Percentiles rank a stretch among this genome's conserved stretches.
phyloP scores from a whole-genome alignment of 768 basidiomycete species.

The Crepidotus variabilis region DNA sequence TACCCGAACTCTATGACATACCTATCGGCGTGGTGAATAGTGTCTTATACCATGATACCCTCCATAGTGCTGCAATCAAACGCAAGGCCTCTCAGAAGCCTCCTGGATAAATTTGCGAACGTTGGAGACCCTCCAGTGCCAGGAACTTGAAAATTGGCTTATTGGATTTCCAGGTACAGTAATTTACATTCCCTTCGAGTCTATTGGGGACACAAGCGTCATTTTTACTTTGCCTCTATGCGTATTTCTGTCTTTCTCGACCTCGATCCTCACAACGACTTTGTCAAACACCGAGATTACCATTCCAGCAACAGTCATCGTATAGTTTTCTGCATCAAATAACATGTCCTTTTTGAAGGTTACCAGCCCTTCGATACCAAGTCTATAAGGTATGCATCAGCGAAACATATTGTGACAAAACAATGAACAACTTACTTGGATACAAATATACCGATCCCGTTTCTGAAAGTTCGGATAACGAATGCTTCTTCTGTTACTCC shows the following conservation, averaged over 20 bases:
- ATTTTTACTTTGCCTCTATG: slow-evolving; percentile 88
- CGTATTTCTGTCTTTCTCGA: slow-evolving; percentile 94
- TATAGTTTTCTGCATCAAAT: slow-evolving; percentile 91
- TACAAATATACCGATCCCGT: slow-evolving; percentile 96
- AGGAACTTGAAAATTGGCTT: too few species aligned
- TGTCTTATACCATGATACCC: slow-evolving; percentile 46
- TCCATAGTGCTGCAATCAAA: slow-evolving; percentile 4
- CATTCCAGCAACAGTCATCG: slow-evolving; percentile 61
- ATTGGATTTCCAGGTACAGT: too few species aligned
- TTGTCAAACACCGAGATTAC: slow-evolving; percentile 91
- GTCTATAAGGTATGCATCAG: slow-evolving; percentile 43
- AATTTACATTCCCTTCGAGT: slow-evolving; percentile 40
- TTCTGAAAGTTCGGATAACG: slow-evolving; percentile 91
- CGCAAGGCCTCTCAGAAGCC: too few species aligned
- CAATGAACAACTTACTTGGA: slow-evolving; percentile 60
- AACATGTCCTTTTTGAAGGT: slow-evolving; percentile 88
- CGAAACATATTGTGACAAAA: background rate
- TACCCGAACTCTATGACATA: slow-evolving; percentile 75
- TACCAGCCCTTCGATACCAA: slow-evolving; percentile 92
- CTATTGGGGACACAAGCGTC: slow-evolving; percentile 66
- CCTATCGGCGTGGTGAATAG: slow-evolving; percentile 80
- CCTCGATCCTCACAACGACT: slow-evolving; percentile 83
- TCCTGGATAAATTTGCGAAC: too few species aligned
- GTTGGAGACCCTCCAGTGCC: too few species aligned
- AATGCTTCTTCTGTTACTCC: slow-evolving; percentile 78